Conservation (phyloP, 495 filamentous ascomycete species). For the Hyaloscypha bicolor region DNA sequence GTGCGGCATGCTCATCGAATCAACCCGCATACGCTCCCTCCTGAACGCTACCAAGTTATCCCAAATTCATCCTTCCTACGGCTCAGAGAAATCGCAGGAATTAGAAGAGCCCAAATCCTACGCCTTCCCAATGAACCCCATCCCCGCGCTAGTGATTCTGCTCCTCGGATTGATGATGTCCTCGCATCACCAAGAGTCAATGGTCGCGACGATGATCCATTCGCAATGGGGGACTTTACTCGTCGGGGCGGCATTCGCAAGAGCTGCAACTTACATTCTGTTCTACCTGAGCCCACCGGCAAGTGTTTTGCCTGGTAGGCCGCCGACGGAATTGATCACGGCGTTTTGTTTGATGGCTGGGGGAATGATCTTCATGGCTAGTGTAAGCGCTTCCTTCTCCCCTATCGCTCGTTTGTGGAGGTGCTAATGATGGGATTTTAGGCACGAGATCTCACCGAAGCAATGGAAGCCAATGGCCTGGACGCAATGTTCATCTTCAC, state of each 20-base stretch:
- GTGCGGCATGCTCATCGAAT: slow-evolving; percentile 95
- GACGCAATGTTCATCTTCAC: slow-evolving; percentile 94
- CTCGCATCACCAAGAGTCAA: slow-evolving; percentile 81
- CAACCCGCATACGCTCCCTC: slow-evolving; percentile 64
- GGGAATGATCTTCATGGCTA: slow-evolving; percentile 91
- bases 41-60: slow-evolving; percentile 63
- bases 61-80: slow-evolving; percentile 39
- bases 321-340: slow-evolving; percentile 86
- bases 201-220: slow-evolving; percentile 91
- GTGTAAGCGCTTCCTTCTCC: slow-evolving; percentile 52
- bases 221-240: slow-evolving; percentile 92
- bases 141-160: slow-evolving; percentile 84
- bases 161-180: slow-evolving; percentile 94
- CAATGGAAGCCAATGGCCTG: slow-evolving; percentile 74
- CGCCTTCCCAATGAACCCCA: slow-evolving; percentile 79
- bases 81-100: slow-evolving; percentile 20
- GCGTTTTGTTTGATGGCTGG: slow-evolving; percentile 87
- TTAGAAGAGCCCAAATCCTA: slow-evolving; percentile 62
- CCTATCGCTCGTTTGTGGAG: background rate
- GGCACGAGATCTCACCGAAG: slow-evolving; percentile 71
- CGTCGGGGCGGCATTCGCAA: slow-evolving; percentile 75
- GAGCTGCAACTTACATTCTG: slow-evolving; percentile 78
- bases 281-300: slow-evolving; percentile 81
- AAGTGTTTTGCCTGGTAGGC: slow-evolving; percentile 81
- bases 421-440: slow-evolving; percentile 28